Base-by-base conservation (phyloP, 306 rosid species). In the Cicer arietinum region DNA sequence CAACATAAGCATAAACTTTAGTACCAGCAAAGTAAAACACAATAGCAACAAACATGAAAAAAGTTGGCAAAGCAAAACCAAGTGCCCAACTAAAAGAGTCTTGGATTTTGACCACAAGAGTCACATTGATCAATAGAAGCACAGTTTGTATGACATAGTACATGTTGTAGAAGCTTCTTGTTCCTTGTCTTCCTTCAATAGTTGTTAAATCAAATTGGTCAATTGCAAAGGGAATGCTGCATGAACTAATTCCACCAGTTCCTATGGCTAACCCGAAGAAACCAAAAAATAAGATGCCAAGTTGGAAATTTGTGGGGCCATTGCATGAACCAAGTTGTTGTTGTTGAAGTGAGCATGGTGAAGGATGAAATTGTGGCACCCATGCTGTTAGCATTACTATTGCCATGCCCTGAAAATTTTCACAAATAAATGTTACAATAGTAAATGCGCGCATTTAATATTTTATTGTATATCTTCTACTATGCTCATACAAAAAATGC, bases 171-270 rank as follows among this genome's bases (percentile, higher is more conserved):
- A 78, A 88, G 35, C 82, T 76, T 5, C 18, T 74, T 11, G 71
- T 71, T 69, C 90, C 90, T 67, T 77, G 61, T 41, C 87, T 76
- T 40, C 91, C 93, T 73, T 85, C 68, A 0, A n/a, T 66, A 1
- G 89, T 80, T 35, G 80, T 80, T 3, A 77, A 48, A 14, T 88
- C 90, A 47, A 86, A 88, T 30, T 89, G 92, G 10, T 86, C 91
- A 6, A 90, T 69, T 6, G 89, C 86, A 42, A 90, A 85, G 2
- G 92, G 88, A 12, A 86, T 73, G 41, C 86, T 83, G 64, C 91
- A 88, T 7, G 91, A 91, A 39, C 85, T 42, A 16, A 90, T 90
- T 35, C 91, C 93, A 3, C 83, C 96, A 1, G 80, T 67, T 9
- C 96, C 92, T 2, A 88, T 41, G 11, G 86, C 79, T 18, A 90